Percentiles rank a stretch among this genome's conserved stretches.
Evolutionary conservation across 169 alveolate species (phyloP).

Genomic region (Eimeria praecox): DNA sequence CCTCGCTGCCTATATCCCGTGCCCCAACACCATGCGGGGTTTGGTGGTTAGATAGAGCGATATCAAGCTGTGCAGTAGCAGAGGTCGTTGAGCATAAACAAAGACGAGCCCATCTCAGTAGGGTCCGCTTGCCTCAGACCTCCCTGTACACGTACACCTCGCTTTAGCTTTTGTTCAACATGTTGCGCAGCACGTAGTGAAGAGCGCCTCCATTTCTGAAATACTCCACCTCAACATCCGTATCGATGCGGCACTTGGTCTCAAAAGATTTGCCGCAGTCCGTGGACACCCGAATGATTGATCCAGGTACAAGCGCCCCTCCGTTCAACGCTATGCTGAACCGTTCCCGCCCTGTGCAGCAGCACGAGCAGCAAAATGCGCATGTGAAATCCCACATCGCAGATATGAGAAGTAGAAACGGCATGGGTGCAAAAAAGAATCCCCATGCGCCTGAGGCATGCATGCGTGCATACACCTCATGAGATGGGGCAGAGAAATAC

Average conservation of each 20-base stretch:
- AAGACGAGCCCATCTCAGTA: background rate
- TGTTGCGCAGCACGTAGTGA: slow-evolving; percentile 93
- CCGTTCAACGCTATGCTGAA: slow-evolving; percentile 61
- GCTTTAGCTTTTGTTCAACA: slow-evolving; percentile 79
- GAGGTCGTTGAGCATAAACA: background rate
- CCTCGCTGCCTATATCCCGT: background rate
- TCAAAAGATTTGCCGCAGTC: slow-evolving; percentile 42
- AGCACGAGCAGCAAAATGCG: slow-evolving; percentile 85
- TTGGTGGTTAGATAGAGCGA: background rate
- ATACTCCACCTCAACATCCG: slow-evolving; percentile 92
- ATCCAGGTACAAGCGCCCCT: slow-evolving; percentile 73
- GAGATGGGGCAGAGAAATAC: slow-evolving; percentile 71
- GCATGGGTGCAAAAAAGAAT: no score
- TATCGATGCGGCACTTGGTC: slow-evolving; percentile 84
- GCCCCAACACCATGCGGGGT: background rate
- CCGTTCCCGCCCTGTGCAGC: slow-evolving; percentile 74
- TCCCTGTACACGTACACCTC: background rate
- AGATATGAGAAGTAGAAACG: no score
- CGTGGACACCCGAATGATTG: background rate
- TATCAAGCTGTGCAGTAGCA: background rate
- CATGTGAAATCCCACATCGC: no score
- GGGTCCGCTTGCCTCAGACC: background rate
- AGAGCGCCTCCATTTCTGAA: slow-evolving; percentile 94
- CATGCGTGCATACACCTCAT: background rate
- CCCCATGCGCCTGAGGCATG: no score